Evolutionary conservation across 1,139 yeast species (phyloP).

Genomic region (Blastobotrys illinoisensis): DNA sequence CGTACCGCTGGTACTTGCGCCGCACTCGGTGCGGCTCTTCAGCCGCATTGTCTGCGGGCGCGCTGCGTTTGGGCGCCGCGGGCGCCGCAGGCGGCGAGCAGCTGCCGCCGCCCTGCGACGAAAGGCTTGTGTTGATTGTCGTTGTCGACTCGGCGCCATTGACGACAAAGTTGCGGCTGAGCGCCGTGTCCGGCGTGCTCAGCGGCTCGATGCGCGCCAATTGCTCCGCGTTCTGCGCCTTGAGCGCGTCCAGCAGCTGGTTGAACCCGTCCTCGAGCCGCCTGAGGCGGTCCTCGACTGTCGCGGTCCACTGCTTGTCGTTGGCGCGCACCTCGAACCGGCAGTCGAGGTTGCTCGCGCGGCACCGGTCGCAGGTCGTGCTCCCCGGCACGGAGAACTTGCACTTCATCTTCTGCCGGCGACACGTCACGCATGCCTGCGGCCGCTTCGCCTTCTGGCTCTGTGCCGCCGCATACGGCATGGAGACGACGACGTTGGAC

Average conservation of each 20-base stretch:
- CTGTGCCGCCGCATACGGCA: neutral
- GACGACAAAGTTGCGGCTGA: neutral
- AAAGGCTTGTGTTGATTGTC: neutral
- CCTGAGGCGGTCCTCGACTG: conserved; percentile 16
- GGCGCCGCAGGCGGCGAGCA: neutral
- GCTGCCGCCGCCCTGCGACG: neutral
- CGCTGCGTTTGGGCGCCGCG: neutral
- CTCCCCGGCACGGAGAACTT: conserved; percentile 17
- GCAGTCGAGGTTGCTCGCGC: conserved; percentile 18
- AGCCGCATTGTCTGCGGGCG: neutral
- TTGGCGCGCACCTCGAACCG: conserved; percentile 19
- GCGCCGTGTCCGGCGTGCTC: neutral
- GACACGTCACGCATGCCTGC: conserved; percentile 22
- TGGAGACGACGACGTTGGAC: neutral
- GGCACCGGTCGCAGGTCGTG: conserved; percentile 24
- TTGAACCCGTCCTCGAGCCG: conserved; percentile 16
- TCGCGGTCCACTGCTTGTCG: conserved; percentile 18
- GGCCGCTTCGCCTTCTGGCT: conserved; percentile 17
- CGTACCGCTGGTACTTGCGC: neutral
- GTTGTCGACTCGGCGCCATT: conserved; percentile 3
- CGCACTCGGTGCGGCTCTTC: neutral
- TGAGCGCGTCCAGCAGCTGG: conserved; percentile 9
- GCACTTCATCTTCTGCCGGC: conserved; percentile 22
- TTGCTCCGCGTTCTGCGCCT: neutral
- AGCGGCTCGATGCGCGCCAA: neutral